Percentiles rank a stretch among this genome's conserved stretches.
Conservation (phyloP, 352 stramenopile genomes). For the Phytophthora macrochlamydospora region DNA sequence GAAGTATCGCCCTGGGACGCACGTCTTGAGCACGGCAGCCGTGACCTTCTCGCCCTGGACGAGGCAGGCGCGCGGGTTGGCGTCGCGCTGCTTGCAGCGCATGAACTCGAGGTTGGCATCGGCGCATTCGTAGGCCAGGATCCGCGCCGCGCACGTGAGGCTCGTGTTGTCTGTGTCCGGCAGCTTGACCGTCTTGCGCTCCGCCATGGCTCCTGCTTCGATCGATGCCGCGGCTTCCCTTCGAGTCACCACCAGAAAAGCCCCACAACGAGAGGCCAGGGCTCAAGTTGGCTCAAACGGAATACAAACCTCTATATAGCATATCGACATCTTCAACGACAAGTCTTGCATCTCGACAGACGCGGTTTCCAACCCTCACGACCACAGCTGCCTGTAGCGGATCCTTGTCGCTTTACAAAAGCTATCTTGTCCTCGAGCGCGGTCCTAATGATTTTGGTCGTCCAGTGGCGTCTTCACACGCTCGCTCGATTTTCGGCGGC, state of each 20-base stretch:
- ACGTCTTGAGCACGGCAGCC: constrained; percentile 86
- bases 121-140: constrained; percentile 84
- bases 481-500: too few relatives aligned
- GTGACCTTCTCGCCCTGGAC: constrained; percentile 89
- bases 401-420: too few relatives aligned
- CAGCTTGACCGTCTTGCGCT: constrained; percentile 60
- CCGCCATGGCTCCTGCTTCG: constrained; percentile 32
- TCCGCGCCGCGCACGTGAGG: constrained; percentile 83
- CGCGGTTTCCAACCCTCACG: too few relatives aligned
- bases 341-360: too few relatives aligned
- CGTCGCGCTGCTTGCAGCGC: constrained; percentile 86
- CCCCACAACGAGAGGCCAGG: constrained; percentile 28
- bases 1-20: constrained; percentile 27
- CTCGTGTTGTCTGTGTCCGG: constrained; percentile 89
- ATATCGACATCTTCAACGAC: too few relatives aligned
- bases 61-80: constrained; percentile 82
- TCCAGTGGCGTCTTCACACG: too few relatives aligned
- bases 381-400: too few relatives aligned
- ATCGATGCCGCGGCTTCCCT: constrained; percentile 9
- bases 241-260: constrained; percentile 34
- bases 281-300: too few relatives aligned
- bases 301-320: too few relatives aligned
- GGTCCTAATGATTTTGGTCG: too few relatives aligned
- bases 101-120: constrained; percentile 86
- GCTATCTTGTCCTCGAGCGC: too few relatives aligned